A percentile compares a stretch with the other conserved stretches of the same genome.
These are phyloP conservation scores for Monilinia laxa DNA, from an alignment of 2,329 filamentous ascomycete genomes.

Conservation along the genomic window DNA sequence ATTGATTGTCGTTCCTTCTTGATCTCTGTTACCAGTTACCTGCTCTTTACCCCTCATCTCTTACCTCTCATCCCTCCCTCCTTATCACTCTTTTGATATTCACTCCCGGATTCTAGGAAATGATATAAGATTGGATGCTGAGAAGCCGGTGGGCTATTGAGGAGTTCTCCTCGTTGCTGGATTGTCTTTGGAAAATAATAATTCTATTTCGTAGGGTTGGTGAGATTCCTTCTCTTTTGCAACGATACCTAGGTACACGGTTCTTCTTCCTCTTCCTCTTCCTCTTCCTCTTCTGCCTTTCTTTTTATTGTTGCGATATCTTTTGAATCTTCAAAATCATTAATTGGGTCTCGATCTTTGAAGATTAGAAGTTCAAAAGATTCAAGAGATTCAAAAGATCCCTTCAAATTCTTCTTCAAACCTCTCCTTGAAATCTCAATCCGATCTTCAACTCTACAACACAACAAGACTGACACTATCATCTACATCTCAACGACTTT, in stretches of 20 bases:
- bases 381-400: too few species aligned
- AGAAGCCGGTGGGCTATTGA: background rate
- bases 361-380: too few species aligned
- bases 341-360: too few species aligned
- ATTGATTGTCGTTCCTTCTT: background rate
- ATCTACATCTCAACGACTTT: background rate
- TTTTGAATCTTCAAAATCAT: too few species aligned
- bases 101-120: background rate
- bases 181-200: background rate
- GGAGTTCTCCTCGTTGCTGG: background rate
- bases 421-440: background rate
- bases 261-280: background rate
- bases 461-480: background rate
- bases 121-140: background rate
- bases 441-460: background rate
- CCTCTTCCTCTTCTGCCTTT: background rate
- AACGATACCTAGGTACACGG: too few species aligned
- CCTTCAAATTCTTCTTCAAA: too few species aligned
- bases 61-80: too few species aligned
- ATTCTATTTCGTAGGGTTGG: too few species aligned
- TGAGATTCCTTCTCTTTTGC: too few species aligned
- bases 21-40: background rate
- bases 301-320: background rate
- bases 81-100: background rate
- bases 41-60: background rate